A percentile compares a stretch with the other conserved stretches of the same genome.
Conservation (phyloP, 129 eudicot genomes). For the Artemisia tridentata region DNA sequence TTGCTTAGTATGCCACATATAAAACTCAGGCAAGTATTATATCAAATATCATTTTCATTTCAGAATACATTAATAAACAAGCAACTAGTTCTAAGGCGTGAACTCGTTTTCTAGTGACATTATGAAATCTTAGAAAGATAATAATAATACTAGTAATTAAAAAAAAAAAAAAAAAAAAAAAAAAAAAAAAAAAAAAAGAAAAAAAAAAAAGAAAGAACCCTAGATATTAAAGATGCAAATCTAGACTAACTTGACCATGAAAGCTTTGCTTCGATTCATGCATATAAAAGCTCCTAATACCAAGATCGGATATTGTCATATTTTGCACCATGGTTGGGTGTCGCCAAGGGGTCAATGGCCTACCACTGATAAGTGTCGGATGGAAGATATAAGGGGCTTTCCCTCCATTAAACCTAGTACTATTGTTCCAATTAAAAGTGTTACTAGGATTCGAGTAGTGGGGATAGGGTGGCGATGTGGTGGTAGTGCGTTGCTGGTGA, state of each 20-base stretch:
- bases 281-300: constrained; percentile 13
- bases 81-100: no score
- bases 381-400: background rate
- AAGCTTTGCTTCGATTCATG: constrained; percentile 6
- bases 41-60: no score
- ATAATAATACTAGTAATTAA: no score
- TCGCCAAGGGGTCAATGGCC: constrained; percentile 11
- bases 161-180: no score
- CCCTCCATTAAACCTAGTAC: background rate
- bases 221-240: constrained; percentile 32
- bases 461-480: constrained; percentile 20
- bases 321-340: constrained; percentile 14
- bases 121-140: background rate
- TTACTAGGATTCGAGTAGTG: constrained; percentile 6
- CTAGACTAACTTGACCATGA: constrained; percentile 34
- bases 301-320: background rate
- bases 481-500: constrained; percentile 16
- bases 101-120: background rate
- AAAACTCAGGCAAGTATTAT: no score
- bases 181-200: background rate
- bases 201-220: background rate
- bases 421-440: background rate
- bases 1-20: no score
- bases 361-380: constrained; percentile 19
- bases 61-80: no score